phyloP scores from a whole-genome alignment of 306 rosid genomes.

The Fragaria iinumae region DNA sequence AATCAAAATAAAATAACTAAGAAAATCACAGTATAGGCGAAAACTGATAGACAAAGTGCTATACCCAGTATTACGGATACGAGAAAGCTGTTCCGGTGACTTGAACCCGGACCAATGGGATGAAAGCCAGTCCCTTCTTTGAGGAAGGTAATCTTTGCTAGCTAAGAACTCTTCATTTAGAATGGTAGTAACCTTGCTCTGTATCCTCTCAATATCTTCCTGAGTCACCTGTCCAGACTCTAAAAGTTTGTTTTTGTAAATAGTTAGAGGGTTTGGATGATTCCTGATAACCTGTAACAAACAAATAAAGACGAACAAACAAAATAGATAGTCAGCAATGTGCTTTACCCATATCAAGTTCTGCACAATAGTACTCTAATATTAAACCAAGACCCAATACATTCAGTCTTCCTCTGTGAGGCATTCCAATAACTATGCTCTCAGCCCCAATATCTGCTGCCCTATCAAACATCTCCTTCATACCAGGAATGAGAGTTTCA shows the following conservation, averaged over 20 bases:
- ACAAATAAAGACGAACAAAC: not conserved
- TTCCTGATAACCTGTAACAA: slow-evolving; percentile 63
- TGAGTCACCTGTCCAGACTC: slow-evolving; percentile 64
- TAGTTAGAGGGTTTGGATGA: slow-evolving; percentile 85
- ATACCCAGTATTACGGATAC: slow-evolving; percentile 91
- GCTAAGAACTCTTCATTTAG: slow-evolving; percentile 83
- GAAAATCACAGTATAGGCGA: no score
- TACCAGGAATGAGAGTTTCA: no score
- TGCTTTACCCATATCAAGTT: slow-evolving; percentile 18
- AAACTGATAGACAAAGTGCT: slow-evolving; percentile 20
- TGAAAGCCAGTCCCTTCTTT: slow-evolving; percentile 95
- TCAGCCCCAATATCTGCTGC: no score
- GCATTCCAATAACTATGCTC: no score
- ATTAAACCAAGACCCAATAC: not conserved
- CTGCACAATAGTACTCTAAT: not conserved
- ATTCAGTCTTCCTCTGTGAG: no score
- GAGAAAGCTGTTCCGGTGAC: slow-evolving; percentile 94
- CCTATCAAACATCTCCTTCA: no score
- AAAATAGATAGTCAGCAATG: slow-evolving; percentile 7
- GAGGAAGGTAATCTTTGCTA: slow-evolving; percentile 87
- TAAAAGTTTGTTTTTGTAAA: slow-evolving; percentile 78
- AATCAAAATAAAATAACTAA: no score
- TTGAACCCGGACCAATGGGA: slow-evolving; percentile 95
- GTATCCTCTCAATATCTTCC: slow-evolving; percentile 69
- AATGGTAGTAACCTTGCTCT: slow-evolving; percentile 62